phyloP scores from a whole-genome alignment of 208 protist genomes.

The Porcisia hertigi region DNA sequence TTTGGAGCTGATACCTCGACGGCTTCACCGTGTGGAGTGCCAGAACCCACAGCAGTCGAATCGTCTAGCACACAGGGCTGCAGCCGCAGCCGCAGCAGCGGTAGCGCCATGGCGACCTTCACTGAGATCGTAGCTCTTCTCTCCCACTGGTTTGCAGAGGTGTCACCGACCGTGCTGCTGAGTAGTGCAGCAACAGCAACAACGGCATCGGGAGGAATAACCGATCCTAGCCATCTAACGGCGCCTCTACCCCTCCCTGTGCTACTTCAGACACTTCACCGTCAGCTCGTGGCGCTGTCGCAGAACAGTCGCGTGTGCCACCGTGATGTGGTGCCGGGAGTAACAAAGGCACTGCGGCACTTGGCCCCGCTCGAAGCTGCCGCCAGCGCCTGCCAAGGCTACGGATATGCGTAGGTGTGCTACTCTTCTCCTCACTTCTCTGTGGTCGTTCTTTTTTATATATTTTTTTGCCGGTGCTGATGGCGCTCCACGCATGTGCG shows the following conservation, averaged over 20 bases:
- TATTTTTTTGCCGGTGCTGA: conserved; percentile 9
- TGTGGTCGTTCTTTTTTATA: background rate
- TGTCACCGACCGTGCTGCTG: conserved; percentile 16
- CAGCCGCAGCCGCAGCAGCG: conserved; percentile 7
- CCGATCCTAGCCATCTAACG: background rate
- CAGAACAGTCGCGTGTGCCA: conserved; percentile 1
- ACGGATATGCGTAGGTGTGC: background rate
- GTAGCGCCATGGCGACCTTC: conserved; percentile 3
- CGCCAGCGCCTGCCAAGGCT: background rate
- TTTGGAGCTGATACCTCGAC: background rate
- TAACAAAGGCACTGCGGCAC: conserved; percentile 16
- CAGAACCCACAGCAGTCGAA: background rate
- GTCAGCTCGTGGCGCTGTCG: conserved; percentile 10
- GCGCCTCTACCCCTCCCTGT: conserved; percentile 12
- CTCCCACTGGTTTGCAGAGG: conserved; percentile 17
- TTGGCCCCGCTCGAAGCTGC: conserved; percentile 12
- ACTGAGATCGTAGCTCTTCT: conserved; percentile 14
- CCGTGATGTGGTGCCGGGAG: background rate
- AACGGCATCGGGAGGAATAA: background rate
- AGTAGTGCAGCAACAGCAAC: conserved; percentile 1
- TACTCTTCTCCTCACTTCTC: background rate
- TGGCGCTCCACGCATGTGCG: background rate
- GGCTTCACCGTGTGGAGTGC: background rate
- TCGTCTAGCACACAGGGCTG: conserved; percentile 1
- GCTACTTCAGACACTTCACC: conserved; percentile 16